A percentile compares a stretch with the other conserved stretches of the same genome.
phyloP scores from a whole-genome alignment of 805 yeast species.

The Candida adriatica region DNA sequence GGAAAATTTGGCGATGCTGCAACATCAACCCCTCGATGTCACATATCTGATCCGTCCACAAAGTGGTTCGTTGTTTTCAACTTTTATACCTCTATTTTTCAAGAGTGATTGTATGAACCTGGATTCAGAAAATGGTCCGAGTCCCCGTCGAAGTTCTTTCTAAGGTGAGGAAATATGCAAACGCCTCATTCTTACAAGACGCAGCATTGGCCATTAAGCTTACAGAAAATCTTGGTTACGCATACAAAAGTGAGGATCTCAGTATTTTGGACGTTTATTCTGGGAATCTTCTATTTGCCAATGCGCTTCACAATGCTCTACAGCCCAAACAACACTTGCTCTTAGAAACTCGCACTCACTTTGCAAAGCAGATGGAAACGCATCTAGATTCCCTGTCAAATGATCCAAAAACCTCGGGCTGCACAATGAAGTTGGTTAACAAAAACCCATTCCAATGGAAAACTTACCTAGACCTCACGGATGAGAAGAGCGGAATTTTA shows the following conservation, averaged over 20 bases:
- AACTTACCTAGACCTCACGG: slow-evolving; percentile 44
- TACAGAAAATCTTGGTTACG: slow-evolving; percentile 39
- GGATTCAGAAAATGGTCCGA: slow-evolving; percentile 2
- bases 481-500: slow-evolving; percentile 36
- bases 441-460: slow-evolving; percentile 66
- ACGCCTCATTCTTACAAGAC: slow-evolving; percentile 8
- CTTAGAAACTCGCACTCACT: slow-evolving; percentile 43
- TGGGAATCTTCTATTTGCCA: slow-evolving; percentile 54
- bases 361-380: slow-evolving; percentile 13
- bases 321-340: slow-evolving; percentile 60
- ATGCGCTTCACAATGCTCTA: slow-evolving; percentile 51
- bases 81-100: too few relatives aligned
- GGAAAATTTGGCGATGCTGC: too few relatives aligned
- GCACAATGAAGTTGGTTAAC: slow-evolving; percentile 24
- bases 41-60: too few relatives aligned
- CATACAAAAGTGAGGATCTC: slow-evolving; percentile 29
- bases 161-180: slow-evolving; percentile 9
- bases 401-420: background rate
- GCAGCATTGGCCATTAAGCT: slow-evolving; percentile 23
- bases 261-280: slow-evolving; percentile 56
- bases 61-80: too few relatives aligned
- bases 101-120: background rate
- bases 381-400: slow-evolving; percentile 2
- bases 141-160: slow-evolving; percentile 2
- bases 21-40: too few relatives aligned